Conservation (phyloP, 2,329 filamentous ascomycete species). For the Elsinoe fawcettii region DNA sequence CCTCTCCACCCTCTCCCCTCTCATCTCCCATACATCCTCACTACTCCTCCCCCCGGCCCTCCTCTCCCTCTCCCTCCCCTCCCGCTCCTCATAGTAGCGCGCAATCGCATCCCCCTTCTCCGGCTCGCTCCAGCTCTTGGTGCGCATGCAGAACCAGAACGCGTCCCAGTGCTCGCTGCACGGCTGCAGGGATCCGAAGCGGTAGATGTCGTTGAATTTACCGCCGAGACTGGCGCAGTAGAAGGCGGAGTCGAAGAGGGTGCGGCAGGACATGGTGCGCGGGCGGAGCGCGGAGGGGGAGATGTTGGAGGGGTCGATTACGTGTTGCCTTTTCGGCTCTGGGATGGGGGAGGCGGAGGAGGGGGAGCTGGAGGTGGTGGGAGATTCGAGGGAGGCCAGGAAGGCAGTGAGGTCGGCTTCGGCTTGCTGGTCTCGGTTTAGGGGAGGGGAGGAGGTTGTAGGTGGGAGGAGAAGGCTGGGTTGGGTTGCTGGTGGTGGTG, state of each 20-base stretch:
- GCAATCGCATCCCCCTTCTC: conserved; percentile 54
- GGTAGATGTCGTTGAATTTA: conserved; percentile 87
- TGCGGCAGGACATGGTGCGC: conserved; percentile 76
- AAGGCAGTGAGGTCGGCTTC: conserved; percentile 49
- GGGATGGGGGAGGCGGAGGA: conserved; percentile 22
- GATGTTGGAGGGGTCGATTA: conserved; percentile 24
- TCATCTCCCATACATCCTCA: conserved; percentile 81
- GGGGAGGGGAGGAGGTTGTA: conserved; percentile 19
- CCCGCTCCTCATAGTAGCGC: conserved; percentile 61
- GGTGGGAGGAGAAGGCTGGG: conserved; percentile 16
- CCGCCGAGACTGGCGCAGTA: conserved; percentile 88
- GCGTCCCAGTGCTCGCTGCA: conserved; percentile 85
- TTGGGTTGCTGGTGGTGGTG: conserved; percentile 9
- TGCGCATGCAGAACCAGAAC: conserved; percentile 97
- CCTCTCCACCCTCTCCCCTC: conserved; percentile 53
- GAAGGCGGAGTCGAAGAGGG: conserved; percentile 87
- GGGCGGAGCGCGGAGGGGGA: conserved; percentile 63
- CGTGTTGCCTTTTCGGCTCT: conserved; percentile 7
- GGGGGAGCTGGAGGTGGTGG: conserved; percentile 21
- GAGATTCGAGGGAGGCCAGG: conserved; percentile 40
- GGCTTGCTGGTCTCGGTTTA: conserved; percentile 40
- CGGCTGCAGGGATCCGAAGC: conserved; percentile 65
- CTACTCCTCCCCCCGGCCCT: conserved; percentile 59
- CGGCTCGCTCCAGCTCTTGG: conserved; percentile 53
- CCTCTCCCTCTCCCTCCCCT: conserved; percentile 49